These are phyloP conservation scores for Biancaea sappan DNA, from an alignment of 306 rosid genomes.

Conservation along the genomic window DNA sequence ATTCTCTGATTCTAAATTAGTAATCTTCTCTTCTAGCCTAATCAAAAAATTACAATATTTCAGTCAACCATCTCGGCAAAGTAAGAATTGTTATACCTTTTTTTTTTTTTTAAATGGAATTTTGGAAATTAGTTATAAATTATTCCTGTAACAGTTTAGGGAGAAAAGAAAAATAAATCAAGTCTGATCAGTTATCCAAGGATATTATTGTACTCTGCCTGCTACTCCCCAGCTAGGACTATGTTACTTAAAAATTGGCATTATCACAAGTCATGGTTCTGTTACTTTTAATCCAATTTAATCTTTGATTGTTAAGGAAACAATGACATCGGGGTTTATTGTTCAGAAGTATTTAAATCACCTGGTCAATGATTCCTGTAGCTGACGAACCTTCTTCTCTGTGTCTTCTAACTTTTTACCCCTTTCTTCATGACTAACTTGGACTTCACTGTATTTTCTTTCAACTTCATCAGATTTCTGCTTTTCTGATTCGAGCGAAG, in stretches of 20 bases:
- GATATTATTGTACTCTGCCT: constrained; percentile 5
- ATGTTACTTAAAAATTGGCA: constrained; percentile 18
- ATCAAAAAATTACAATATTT: constrained; percentile 41
- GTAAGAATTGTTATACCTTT: constrained; percentile 21
- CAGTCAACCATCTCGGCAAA: constrained; percentile 36
- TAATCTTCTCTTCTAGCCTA: constrained; percentile 88
- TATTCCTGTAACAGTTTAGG: background rate
- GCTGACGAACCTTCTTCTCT: constrained; percentile 70
- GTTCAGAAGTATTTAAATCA: constrained; percentile 40
- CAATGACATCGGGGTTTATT: background rate
- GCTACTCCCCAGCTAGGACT: background rate
- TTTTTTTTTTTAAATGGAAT: constrained; percentile 22
- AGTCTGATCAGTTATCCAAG: constrained; percentile 33
- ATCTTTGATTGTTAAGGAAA: constrained; percentile 6
- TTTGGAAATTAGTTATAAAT: constrained; percentile 14
- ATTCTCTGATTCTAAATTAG: constrained; percentile 84
- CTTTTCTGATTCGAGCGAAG: constrained; percentile 59
- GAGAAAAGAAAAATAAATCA: constrained; percentile 22
- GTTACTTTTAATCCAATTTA: constrained; percentile 3
- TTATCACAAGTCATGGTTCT: constrained; percentile 17
- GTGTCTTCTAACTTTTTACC: constrained; percentile 64
- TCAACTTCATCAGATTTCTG: constrained; percentile 60
- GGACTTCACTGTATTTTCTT: constrained; percentile 66
- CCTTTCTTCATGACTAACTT: constrained; percentile 48
- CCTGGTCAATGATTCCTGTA: constrained; percentile 82